Evolutionary conservation across 1,284 basidiomycete species (phyloP), one percentile per base, ranked within the genome.

Genomic region (Mycena citricolor): DNA sequence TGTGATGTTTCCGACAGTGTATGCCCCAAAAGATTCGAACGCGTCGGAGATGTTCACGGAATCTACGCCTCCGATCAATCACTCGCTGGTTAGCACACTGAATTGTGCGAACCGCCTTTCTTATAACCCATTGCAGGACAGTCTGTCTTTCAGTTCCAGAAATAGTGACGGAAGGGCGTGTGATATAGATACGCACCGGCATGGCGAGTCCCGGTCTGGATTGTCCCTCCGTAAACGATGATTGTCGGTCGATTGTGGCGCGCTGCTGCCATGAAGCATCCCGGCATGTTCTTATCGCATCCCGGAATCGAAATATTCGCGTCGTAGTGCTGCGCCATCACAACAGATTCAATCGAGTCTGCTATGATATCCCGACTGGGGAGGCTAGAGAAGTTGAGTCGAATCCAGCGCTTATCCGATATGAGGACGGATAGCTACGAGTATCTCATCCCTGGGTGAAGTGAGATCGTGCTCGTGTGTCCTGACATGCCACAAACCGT

Each of bases 281-380:
- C 92, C 12, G 92, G 92, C 90, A 93, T 94, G 62, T 94, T 94
- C 70, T 94, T 95, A 69, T 95, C 91, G 56, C 90, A 94, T 52
- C 85, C 86, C 21, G 84, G 88, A 48, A 88, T 74, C 3, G 85
- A 79, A 49, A 93, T 89, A 57, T 90, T 90, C n/a, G 77, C 90
- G 52, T 93, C 90, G 57, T 93, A 88, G 62, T 90, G 81, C 73
- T 90, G 87, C 12, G 86, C 87, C 35, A 41, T 52, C 16, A 47
- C 46, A 14, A 90, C 89, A 26, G 88, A 81, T 70, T 94, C 91
- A 48, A 94, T 86, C 24, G 87, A 90, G 61, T 94, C 92, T 16
- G 91, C 92, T 54, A 95, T 95, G 41, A 95, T 64, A 61, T 95
- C 92, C 44, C 93, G 82, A 66, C 81, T 89, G 16, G 92, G 92